phyloP scores from a whole-genome alignment of 75 land plant genomes.

The Cunninghamia lanceolata region DNA sequence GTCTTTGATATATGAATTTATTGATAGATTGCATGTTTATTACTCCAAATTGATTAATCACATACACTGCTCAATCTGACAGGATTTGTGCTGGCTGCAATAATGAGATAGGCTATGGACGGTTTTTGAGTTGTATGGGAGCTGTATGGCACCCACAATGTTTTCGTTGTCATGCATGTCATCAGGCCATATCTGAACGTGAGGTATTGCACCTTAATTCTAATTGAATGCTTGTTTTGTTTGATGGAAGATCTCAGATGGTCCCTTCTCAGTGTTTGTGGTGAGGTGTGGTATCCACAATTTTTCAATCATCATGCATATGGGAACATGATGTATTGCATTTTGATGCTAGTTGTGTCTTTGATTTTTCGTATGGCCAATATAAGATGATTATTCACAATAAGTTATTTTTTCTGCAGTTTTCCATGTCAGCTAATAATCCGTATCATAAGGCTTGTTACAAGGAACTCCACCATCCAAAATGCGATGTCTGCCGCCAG shows the following conservation, averaged over 20 bases:
- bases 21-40: not conserved
- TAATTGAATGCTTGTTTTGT: not conserved
- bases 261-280: conserved; percentile 48
- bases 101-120: conserved; percentile 71
- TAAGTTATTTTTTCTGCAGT: conserved; percentile 39
- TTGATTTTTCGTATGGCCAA: not conserved
- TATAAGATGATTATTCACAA: not conserved
- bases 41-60: not conserved
- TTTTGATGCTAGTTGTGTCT: not conserved
- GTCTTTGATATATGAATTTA: not conserved
- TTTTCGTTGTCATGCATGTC: conserved; percentile 70
- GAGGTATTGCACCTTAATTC: conserved; percentile 52
- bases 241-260: conserved; percentile 6
- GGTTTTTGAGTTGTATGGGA: conserved; percentile 91
- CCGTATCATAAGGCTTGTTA: conserved; percentile 89
- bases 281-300: not conserved
- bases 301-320: not conserved
- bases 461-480: conserved; percentile 89
- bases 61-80: not conserved
- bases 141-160: conserved; percentile 85
- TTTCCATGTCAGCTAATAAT: conserved; percentile 74
- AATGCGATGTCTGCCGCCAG: conserved; percentile 92
- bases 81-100: conserved; percentile 86
- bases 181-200: conserved; percentile 65
- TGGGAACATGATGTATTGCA: not conserved